Evolutionary conservation across 352 stramenopile genomes (phyloP), one percentile per base, ranked within the genome.

Genomic region (Thraustochytrium striatum): DNA sequence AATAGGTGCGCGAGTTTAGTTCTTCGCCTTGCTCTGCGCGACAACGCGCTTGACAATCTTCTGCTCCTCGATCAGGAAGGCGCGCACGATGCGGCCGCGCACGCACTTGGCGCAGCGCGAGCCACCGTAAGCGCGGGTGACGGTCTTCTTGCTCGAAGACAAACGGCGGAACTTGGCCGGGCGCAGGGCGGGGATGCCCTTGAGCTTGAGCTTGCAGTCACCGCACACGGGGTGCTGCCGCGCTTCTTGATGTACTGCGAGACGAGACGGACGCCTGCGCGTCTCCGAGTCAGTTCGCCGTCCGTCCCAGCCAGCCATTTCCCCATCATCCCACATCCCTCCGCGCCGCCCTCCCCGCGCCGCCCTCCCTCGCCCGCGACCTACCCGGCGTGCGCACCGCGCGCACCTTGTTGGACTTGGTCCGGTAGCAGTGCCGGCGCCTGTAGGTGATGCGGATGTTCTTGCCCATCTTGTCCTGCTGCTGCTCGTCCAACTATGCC

Each of bases 41-140:
- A 99, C 89, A 72, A 99, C 91, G 88, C 98, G 97, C 94, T 99
- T 99, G 57, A 98, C 95, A 83, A 98, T 98, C 93, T 99, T 99
- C 86, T 99, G 95, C 89, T 99, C 96, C 87, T 99, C 95, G 87
- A 99, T 96, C 69, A 99, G 87, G 87, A 99, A 99, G 47, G 96
- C 95, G 85, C 96, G 90, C 47, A 99, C 89, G 85, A 99, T 98
- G 78, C 89, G 88, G 84, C 96, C 84, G 81, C 91, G 93, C 72
- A 99, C 93, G 88, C 95, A 98, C 57, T 72, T 81, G 72, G 89
- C 92, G 88, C 94, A 98, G 81, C 87, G 87, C 53, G 89, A 95
- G 83, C 96, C 96, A 78, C 96, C 96, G 87, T 99, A 99, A 39
- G 94, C 93, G 84, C 96, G 92, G 25, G 90, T 91, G 5, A 99